phyloP scores from a whole-genome alignment of 2,329 filamentous ascomycete genomes.

The Penicillium sp. region DNA sequence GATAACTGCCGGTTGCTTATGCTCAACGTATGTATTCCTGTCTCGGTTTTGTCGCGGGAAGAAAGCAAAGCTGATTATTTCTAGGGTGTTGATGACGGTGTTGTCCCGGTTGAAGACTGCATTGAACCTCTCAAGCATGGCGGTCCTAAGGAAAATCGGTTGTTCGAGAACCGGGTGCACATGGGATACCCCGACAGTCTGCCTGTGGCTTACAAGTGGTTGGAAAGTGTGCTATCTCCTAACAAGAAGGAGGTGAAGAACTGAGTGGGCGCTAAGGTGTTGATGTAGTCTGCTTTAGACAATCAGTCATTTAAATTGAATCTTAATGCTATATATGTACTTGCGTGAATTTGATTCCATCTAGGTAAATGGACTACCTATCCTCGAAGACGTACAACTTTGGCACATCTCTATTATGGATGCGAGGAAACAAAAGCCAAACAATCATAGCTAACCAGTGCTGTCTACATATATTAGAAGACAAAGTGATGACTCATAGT shows the following conservation, averaged over 20 bases:
- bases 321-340: background rate
- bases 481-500: background rate
- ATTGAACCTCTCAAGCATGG: slow-evolving; percentile 65
- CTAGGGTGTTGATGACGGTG: slow-evolving; percentile 61
- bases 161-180: slow-evolving; percentile 61
- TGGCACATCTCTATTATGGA: background rate
- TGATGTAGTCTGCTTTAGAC: background rate
- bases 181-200: slow-evolving; percentile 64
- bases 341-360: background rate
- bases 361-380: background rate
- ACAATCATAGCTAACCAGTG: background rate
- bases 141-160: slow-evolving; percentile 63
- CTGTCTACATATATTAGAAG: too few species aligned
- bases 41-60: background rate
- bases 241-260: slow-evolving; percentile 24
- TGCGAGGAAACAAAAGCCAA: background rate
- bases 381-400: background rate
- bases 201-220: slow-evolving; percentile 40
- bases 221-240: slow-evolving; percentile 33
- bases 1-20: slow-evolving; percentile 59
- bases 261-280: slow-evolving; percentile 4
- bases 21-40: slow-evolving; percentile 53
- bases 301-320: background rate
- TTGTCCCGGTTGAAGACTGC: slow-evolving; percentile 69
- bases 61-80: slow-evolving; percentile 1